Conservation (phyloP, 495 filamentous ascomycete genomes). For the Stereocaulon alpinum region DNA sequence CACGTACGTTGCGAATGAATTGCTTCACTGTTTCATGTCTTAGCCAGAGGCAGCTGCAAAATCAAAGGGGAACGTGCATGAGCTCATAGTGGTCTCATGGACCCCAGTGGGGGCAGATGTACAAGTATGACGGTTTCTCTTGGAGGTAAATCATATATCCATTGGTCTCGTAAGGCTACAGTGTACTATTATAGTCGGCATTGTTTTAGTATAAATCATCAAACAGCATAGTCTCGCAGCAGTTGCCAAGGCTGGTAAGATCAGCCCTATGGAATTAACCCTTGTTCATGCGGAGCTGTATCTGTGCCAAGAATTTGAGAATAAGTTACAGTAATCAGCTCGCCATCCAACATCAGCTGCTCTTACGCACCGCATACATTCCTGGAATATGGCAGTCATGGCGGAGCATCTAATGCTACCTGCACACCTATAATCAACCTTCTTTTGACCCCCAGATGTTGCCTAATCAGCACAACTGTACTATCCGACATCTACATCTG, state of each 20-base stretch:
- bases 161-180: not conserved
- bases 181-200: not conserved
- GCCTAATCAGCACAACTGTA: not conserved
- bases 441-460: not conserved
- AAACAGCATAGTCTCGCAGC: not conserved
- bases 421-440: not conserved
- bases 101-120: not conserved
- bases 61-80: slow-evolving; percentile 42
- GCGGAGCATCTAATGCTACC: not conserved
- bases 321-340: not conserved
- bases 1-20: slow-evolving; percentile 98
- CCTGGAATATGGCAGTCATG: not conserved
- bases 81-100: slow-evolving; percentile 48
- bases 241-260: slow-evolving; percentile 4
- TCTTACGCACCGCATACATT: not conserved
- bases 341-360: slow-evolving; percentile 9
- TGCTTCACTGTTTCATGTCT: slow-evolving; percentile 67
- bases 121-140: not conserved
- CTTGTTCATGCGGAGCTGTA: not conserved
- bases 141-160: not conserved
- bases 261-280: not conserved
- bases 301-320: slow-evolving; percentile 4
- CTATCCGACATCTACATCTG: not conserved
- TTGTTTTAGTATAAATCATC: slow-evolving; percentile 5
- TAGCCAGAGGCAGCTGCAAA: not conserved